Evolutionary conservation across 345 rosid species (phyloP), one percentile per base, ranked within the genome.

Genomic region (Murraya paniculata): DNA sequence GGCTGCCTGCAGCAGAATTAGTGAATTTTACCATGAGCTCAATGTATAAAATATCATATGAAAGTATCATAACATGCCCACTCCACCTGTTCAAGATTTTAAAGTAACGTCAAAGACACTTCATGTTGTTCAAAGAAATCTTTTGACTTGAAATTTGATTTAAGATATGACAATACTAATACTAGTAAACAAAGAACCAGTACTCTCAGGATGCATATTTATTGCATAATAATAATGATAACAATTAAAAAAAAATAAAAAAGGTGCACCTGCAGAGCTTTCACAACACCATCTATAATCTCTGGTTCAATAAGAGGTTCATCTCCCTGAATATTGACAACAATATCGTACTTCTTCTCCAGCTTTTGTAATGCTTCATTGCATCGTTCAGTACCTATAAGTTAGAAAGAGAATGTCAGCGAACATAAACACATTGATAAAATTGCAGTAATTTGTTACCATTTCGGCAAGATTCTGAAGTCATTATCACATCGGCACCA

Each of bases 241-340:
- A 41, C 4, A 45, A 45, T 45, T 13, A 45, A 13, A 45, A 13
- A 45, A 39, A 45, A 45, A 3, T 3, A 41, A 45, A 45, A 45
- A 45, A 45, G 18, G 56, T 30, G 74, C 57, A 92, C 99, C 94
- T 96, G 99, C 83, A 96, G 84, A 59, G 98, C 97, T 85, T 85
- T 91, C 68, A 96, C 99, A 65, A 96, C 88, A 76, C 99, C 98
- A 74, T 96, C 97, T 57, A 91, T 94, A 78, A 92, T 94, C 85
- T 94, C 99, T 25, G 98, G 99, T 74, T 96, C 98, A 71, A 91
- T 90, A 53, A 94, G 97, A 72, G 97, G 98, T 84, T 96, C 99
- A 73, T 94, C 99, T 2, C 98, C 98, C 82, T 96, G 98, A 84
- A 96, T 96, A 78, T 96, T 94, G 73, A 96, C 98, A 55, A 92